Percentiles rank a stretch among this genome's conserved stretches.
phyloP scores from a whole-genome alignment of 495 filamentous ascomycete genomes.

The Elaphomyces granulatus region DNA sequence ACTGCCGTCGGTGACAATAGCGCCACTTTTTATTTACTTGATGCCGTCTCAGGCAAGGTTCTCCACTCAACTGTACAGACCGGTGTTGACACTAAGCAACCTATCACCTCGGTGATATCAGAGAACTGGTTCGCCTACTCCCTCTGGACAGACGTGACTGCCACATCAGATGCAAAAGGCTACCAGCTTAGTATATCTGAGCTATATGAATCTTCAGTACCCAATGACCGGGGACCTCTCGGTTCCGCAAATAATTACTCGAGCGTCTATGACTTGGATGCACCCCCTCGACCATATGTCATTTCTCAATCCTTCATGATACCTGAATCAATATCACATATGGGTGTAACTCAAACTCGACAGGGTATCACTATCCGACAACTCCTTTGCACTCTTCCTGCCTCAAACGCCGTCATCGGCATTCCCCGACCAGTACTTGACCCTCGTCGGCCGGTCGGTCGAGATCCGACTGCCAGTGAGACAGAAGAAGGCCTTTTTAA shows the following conservation, averaged over 20 bases:
- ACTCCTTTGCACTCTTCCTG: conserved; percentile 61
- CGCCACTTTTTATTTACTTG: conserved; percentile 67
- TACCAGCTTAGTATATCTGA: conserved; percentile 82
- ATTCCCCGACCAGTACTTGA: conserved; percentile 70
- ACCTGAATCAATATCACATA: conserved; percentile 55
- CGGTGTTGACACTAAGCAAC: conserved; percentile 58
- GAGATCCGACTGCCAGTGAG: conserved; percentile 68
- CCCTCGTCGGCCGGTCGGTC: conserved; percentile 72
- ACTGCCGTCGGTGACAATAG: conserved; percentile 48
- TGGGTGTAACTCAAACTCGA: conserved; percentile 74
- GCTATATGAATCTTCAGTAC: conserved; percentile 67
- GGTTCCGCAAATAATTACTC: conserved; percentile 57
- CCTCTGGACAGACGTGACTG: conserved; percentile 49
- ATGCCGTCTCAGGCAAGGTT: conserved; percentile 70
- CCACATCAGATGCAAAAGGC: conserved; percentile 49
- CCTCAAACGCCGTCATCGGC: conserved; percentile 54
- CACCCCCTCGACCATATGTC: conserved; percentile 45
- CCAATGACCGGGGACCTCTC: conserved; percentile 77
- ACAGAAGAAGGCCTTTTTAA: conserved; percentile 67
- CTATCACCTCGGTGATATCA: conserved; percentile 61
- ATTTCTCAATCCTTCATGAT: conserved; percentile 69
- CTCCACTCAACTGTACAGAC: conserved; percentile 55
- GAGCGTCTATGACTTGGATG: conserved; percentile 40
- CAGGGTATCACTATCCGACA: conserved; percentile 85
- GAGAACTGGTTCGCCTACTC: conserved; percentile 96